Conservation (phyloP, 1,139 yeast genomes). For the Yamadazyma dendronema region DNA sequence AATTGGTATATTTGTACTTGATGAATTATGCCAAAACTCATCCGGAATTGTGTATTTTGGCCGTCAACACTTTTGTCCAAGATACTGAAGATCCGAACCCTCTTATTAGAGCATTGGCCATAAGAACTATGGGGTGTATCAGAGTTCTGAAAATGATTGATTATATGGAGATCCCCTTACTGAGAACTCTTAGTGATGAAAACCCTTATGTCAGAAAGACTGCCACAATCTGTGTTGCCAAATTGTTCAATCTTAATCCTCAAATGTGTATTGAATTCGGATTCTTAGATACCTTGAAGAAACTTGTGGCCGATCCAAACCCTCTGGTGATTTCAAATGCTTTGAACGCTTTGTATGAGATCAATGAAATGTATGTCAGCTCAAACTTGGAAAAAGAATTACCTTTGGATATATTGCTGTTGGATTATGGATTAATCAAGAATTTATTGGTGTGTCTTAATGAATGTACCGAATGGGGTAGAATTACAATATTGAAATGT, state of each 20-base stretch:
- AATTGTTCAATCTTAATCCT: conserved; percentile 83
- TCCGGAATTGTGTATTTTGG: conserved; percentile 93
- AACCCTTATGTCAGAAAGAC: conserved; percentile 97
- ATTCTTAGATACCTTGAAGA: conserved; percentile 66
- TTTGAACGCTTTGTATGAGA: conserved; percentile 80
- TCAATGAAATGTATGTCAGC: conserved; percentile 59
- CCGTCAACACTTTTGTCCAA: conserved; percentile 94
- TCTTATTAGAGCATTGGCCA: conserved; percentile 90
- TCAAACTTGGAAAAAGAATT: conserved; percentile 29
- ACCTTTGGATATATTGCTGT: conserved; percentile 33
- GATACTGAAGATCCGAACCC: conserved; percentile 98
- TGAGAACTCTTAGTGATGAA: conserved; percentile 82
- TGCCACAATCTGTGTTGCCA: conserved; percentile 96
- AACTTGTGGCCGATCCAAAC: conserved; percentile 79
- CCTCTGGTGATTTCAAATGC: conserved; percentile 98
- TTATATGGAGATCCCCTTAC: conserved; percentile 87
- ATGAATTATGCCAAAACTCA: conserved; percentile 97
- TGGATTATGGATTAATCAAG: conserved; percentile 50
- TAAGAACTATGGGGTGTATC: conserved; percentile 98
- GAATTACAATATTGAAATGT: conserved; percentile 84
- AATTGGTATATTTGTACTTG: conserved; percentile 86
- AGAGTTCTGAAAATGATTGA: conserved; percentile 94
- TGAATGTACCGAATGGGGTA: conserved; percentile 99
- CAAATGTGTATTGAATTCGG: conserved; percentile 85
- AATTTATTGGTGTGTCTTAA: conserved; percentile 79